Percentiles rank a stretch among this genome's conserved stretches.
phyloP scores from a whole-genome alignment of 2,329 filamentous ascomycete species.

The Aspergillus hiratsukae region DNA sequence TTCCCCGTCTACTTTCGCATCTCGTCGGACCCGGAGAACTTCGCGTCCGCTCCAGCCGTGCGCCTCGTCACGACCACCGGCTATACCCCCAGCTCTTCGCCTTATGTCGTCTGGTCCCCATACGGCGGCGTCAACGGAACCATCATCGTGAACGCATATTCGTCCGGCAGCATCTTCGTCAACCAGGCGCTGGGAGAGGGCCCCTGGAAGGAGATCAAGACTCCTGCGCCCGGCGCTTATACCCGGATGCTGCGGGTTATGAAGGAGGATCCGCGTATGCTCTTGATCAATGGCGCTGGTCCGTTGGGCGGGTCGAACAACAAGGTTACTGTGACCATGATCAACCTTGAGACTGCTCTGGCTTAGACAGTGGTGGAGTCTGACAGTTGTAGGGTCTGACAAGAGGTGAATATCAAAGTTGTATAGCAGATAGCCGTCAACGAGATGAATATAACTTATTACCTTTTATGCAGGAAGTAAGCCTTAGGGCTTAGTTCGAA shows the following conservation, averaged over 20 bases:
- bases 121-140: slow-evolving; percentile 46
- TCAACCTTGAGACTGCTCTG: slow-evolving; percentile 11
- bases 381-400: background rate
- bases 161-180: slow-evolving; percentile 35
- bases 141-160: slow-evolving; percentile 39
- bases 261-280: slow-evolving; percentile 25
- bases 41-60: slow-evolving; percentile 38
- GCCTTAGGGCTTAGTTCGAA: too few relatives aligned
- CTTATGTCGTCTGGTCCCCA: slow-evolving; percentile 51
- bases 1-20: slow-evolving; percentile 55
- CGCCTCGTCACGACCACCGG: slow-evolving; percentile 43
- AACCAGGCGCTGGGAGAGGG: slow-evolving; percentile 44
- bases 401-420: too few relatives aligned
- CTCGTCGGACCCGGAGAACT: slow-evolving; percentile 43
- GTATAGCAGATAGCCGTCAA: too few relatives aligned
- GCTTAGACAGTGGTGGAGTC: too few relatives aligned
- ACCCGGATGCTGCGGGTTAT: slow-evolving; percentile 45
- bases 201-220: slow-evolving; percentile 45
- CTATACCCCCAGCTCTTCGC: slow-evolving; percentile 42
- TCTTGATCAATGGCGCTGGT: slow-evolving; percentile 17
- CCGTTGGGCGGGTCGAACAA: slow-evolving; percentile 13
- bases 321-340: slow-evolving; percentile 16
- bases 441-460: too few relatives aligned
- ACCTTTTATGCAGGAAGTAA: too few relatives aligned
- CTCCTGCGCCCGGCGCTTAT: slow-evolving; percentile 41